Conservation (phyloP, 306 rosid genomes). For the Lathyrus tuberosus region DNA sequence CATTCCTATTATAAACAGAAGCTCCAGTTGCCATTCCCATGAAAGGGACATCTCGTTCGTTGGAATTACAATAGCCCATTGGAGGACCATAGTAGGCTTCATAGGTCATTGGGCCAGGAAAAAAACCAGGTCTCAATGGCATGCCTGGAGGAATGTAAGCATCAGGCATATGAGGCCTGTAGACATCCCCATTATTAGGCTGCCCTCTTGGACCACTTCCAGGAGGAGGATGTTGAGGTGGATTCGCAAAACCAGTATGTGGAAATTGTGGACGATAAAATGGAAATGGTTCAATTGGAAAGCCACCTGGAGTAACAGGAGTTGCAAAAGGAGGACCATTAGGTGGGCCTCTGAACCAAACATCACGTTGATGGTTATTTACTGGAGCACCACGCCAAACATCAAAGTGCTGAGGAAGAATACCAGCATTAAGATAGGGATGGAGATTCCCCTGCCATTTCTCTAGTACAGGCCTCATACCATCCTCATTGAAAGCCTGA, state of each 20-base stretch:
- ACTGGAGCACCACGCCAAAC: conserved; percentile 81
- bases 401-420: conserved; percentile 76
- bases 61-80: conserved; percentile 71
- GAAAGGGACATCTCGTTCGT: conserved; percentile 74
- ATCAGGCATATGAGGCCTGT: conserved; percentile 84
- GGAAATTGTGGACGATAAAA: conserved; percentile 82
- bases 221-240: conserved; percentile 66
- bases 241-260: conserved; percentile 63
- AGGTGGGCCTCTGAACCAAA: conserved; percentile 92
- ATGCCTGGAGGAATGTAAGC: conserved; percentile 75
- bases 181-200: conserved; percentile 87
- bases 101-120: conserved; percentile 72
- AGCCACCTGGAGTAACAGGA: conserved; percentile 77
- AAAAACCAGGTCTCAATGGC: conserved; percentile 88
- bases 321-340: conserved; percentile 79
- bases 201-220: conserved; percentile 77
- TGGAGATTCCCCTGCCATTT: conserved; percentile 85
- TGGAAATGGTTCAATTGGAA: conserved; percentile 82
- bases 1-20: conserved; percentile 61
- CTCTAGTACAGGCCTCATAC: conserved; percentile 61
- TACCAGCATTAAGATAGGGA: conserved; percentile 64
- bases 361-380: conserved; percentile 79
- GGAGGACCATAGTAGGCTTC: conserved; percentile 84
- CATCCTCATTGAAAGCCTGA: conserved; percentile 63
- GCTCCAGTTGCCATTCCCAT: conserved; percentile 77